Base-by-base conservation (phyloP, 805 yeast genomes). In the Metschnikowia orientalis region DNA sequence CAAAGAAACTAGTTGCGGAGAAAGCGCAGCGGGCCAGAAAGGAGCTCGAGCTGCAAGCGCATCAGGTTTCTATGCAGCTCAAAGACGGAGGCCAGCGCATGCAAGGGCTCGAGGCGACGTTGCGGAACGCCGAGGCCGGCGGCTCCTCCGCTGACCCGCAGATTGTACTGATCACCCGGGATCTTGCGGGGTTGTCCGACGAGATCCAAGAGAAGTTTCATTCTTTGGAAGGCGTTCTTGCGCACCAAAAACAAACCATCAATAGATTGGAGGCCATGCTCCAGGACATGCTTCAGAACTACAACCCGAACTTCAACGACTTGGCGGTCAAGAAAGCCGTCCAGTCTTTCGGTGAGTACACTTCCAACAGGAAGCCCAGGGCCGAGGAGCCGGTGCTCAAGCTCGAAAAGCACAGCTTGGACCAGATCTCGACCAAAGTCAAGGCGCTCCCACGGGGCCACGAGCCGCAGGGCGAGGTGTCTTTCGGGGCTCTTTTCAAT, bases 241-340 rank as follows among this genome's bases (percentile, higher is more conserved):
- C 21, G n/a, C 22, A 23, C 26, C 33, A 25, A 33, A 42, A 24
- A 18, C 26, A 47, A 25, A 34, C 51, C 34, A 43, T 63, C 38
- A 24, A 38, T 13, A 37, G 31, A 3, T 53, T 81, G 37, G 80
- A 76, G 40, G 28, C 35, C 2, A 66, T 82, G 11, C 51, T 86
- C 30, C 54, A 57, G 2, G 57, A 58, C 4, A 62, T 89, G 58
- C 54, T 67, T 6, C 50, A 63, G 3, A 71, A 73, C n/a, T 88
- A 83, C 57, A 85, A 87, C 47, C 85, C 83, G 29, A 82, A 87
- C 48, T 76, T 87, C 60, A 87, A 89, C 52, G 96, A 89, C 57
- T 75, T 77, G 6, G 94, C 89, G 0, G 96, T 89, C 12, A 86
- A 86, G 54, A 71, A 66, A 13, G 79, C 89, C 1, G 79, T 87